These are phyloP conservation scores for Tilletia caries DNA, from an alignment of 1,284 basidiomycete genomes.

Conservation along the genomic window DNA sequence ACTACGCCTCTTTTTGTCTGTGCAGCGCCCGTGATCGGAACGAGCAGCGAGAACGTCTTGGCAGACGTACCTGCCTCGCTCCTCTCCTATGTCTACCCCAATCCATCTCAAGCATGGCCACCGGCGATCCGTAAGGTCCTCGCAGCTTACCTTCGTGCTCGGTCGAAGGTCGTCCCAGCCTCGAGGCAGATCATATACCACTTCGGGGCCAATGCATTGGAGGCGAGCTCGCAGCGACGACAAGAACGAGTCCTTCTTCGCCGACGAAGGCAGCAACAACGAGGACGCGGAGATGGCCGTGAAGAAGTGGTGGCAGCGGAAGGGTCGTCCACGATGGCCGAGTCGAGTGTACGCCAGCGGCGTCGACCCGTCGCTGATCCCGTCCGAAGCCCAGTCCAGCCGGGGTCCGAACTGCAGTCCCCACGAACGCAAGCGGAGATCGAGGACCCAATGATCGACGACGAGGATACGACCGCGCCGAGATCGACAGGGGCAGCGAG, in stretches of 20 bases:
- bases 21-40: background rate
- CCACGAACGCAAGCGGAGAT: background rate
- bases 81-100: background rate
- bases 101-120: background rate
- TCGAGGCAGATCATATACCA: background rate
- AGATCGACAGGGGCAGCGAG: background rate
- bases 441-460: background rate
- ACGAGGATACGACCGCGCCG: background rate
- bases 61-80: background rate
- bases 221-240: background rate
- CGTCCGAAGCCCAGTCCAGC: background rate
- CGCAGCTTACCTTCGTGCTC: background rate
- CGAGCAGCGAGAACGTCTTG: background rate
- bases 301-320: background rate
- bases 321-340: background rate
- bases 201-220: background rate
- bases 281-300: background rate
- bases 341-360: background rate
- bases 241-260: background rate
- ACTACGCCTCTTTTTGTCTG: background rate
- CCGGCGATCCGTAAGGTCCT: background rate
- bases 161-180: background rate
- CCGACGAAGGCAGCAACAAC: background rate
- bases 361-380: background rate
- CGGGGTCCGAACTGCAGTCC: background rate